Evolutionary conservation across 2,329 filamentous ascomycete genomes (phyloP), one percentile per base, ranked within the genome.

Genomic region (Apiospora aurea): DNA sequence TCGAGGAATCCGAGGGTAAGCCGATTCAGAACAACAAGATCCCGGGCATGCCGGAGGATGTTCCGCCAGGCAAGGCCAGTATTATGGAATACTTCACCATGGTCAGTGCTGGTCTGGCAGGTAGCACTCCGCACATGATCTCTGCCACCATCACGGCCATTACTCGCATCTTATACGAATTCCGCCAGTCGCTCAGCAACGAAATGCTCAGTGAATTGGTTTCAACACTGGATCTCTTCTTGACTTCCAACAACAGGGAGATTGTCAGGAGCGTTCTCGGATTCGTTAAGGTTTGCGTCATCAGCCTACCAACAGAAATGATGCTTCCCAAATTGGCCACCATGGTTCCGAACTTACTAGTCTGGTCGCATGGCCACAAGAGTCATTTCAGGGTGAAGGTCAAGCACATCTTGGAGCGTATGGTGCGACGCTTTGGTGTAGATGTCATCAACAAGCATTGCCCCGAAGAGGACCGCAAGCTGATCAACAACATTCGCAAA

Each of bases 341-440:
- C 0, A 87, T 99, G 67, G 89, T 99, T 2, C 94, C 95, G 4
- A 97, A 97, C 82, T 87, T 98, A 26, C 94, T 98, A 87, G 91
- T 95, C 57, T 99, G 96, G 96, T 95, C 93, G 80, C 94, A 98
- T 82, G 96, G 99, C 83, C 97, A 99, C 86, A 98, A 98, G 85
- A 95, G 95, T 16, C 95, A 97, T 80, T 96, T 99, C 85, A 94
- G 96, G 79, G 92, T 94, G 69, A 99, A 98, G 86, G 95, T 99
- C 76, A 98, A 98, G 90, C 95, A 98, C 80, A 98, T 99, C 75
- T 85, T 99, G 21, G 96, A 99, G 84, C 91, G 96, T 70, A 94
- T 98, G 88, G 93, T 98, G 29, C 91, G 96, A 67, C 91, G 96
- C 71, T 98, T 98, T 79, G 95, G 96, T 67, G 93, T 93, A 66